Evolutionary conservation across 2,329 filamentous ascomycete species (phyloP).

Genomic region (Orbilia blumenaviensis): DNA sequence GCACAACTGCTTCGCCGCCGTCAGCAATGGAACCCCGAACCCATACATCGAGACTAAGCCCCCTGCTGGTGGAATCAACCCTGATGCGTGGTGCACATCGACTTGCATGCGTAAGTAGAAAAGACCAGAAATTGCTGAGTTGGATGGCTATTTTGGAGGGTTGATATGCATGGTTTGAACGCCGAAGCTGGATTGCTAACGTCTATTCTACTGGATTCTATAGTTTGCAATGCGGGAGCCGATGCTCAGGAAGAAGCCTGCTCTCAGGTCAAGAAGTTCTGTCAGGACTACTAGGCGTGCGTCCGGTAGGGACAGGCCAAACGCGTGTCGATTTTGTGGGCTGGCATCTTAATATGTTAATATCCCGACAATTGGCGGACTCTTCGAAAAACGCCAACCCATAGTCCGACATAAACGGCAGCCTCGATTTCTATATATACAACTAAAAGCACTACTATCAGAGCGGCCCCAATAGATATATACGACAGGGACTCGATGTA

Average conservation of each 20-base stretch:
- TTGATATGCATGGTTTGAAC: too few species aligned
- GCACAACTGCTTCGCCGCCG: background rate
- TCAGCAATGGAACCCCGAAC: background rate
- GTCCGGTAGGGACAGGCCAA: background rate
- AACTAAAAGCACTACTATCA: too few species aligned
- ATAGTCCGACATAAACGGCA: too few species aligned
- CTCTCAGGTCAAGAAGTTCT: background rate
- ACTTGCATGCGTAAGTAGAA: constrained; percentile 6
- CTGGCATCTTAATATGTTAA: background rate
- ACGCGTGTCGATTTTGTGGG: background rate
- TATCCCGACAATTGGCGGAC: too few species aligned
- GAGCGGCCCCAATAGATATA: too few species aligned
- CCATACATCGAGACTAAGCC: background rate
- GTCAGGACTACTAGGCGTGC: background rate
- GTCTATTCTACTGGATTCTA: background rate
- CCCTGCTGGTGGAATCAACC: background rate
- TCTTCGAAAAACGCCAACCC: too few species aligned
- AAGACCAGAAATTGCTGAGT: background rate
- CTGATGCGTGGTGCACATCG: background rate
- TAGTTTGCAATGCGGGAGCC: background rate
- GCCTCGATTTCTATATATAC: too few species aligned
- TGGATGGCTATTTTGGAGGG: background rate
- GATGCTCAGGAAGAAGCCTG: background rate
- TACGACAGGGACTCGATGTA: too few species aligned
- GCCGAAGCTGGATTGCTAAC: background rate